A percentile compares a stretch with the other conserved stretches of the same genome.
phyloP scores from a whole-genome alignment of 768 basidiomycete genomes.

The Psilocybe azurescens region DNA sequence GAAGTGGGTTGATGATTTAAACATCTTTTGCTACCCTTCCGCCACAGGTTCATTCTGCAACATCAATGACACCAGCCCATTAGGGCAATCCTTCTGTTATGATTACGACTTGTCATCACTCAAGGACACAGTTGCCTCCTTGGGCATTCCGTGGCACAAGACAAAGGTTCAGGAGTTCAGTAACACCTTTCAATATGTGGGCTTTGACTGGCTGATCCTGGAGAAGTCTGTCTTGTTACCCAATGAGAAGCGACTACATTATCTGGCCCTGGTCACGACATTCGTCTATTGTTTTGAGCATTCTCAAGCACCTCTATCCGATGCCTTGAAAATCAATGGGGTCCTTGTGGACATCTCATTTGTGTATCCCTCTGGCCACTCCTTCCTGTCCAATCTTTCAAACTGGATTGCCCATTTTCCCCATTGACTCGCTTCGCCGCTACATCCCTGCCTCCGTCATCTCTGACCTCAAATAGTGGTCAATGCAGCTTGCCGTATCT shows the following conservation, averaged over 20 bases:
- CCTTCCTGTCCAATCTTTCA: slow-evolving; percentile 31
- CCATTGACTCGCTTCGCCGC: slow-evolving; percentile 8
- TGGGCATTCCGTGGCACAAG: slow-evolving; percentile 16
- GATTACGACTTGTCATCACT: slow-evolving; percentile 13
- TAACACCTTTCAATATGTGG: slow-evolving; percentile 35
- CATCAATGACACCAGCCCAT: too few species aligned
- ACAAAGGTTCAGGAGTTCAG: slow-evolving; percentile 14
- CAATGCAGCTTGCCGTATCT: neutral
- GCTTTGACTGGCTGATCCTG: slow-evolving; percentile 39
- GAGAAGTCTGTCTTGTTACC: slow-evolving; percentile 33
- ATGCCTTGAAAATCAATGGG: slow-evolving; percentile 28
- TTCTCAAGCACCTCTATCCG: neutral
- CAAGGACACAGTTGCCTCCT: slow-evolving; percentile 25
- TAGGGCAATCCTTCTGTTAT: neutral
- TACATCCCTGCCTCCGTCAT: slow-evolving; percentile 20
- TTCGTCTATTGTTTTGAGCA: slow-evolving; percentile 17
- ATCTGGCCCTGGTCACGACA: slow-evolving; percentile 23
- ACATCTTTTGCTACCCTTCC: slow-evolving; percentile 19
- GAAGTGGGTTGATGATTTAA: slow-evolving; percentile 35
- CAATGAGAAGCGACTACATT: slow-evolving; percentile 31
- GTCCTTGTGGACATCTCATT: slow-evolving; percentile 39
- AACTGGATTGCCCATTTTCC: slow-evolving; percentile 28
- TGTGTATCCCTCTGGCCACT: slow-evolving; percentile 31
- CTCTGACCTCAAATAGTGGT: slow-evolving; percentile 41
- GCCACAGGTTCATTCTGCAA: neutral